phyloP scores from a whole-genome alignment of 164 flowering plant genomes.

The Piper betle region DNA sequence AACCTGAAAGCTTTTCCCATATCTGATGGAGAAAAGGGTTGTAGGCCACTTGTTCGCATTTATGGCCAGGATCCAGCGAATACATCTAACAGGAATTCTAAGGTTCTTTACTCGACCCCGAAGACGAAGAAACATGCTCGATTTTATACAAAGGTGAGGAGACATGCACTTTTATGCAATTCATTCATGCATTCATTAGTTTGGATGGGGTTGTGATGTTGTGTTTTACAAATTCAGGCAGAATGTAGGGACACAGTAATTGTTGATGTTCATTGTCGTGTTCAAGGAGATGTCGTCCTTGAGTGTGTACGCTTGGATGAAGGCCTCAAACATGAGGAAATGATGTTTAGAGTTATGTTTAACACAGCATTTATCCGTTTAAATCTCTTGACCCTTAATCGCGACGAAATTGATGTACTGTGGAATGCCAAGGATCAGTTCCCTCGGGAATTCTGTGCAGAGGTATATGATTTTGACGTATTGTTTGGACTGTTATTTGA shows the following conservation, averaged over 20 bases:
- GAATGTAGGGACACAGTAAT: conserved; percentile 42
- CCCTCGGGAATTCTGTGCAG: conserved; percentile 72
- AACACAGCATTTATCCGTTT: conserved; percentile 76
- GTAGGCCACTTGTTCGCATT: conserved; percentile 70
- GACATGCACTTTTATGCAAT: neutral
- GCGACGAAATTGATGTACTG: conserved; percentile 69
- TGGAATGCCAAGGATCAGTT: conserved; percentile 79
- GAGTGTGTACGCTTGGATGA: conserved; percentile 77
- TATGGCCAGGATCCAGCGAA: conserved; percentile 70
- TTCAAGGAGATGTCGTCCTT: conserved; percentile 90
- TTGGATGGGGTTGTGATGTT: neutral
- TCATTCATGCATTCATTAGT: neutral
- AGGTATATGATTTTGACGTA: conserved; percentile 39
- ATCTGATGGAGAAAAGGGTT: conserved; percentile 55
- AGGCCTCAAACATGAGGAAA: conserved; percentile 58
- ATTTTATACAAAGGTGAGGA: conserved; percentile 43
- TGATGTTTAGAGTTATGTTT: conserved; percentile 76
- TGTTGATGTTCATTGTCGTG: conserved; percentile 57
- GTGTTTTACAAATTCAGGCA: conserved; percentile 33
- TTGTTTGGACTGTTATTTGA: conserved; percentile 8
- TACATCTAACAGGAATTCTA: conserved; percentile 44
- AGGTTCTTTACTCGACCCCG: conserved; percentile 56
- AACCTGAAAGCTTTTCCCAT: conserved; percentile 61
- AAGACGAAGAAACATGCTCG: conserved; percentile 38
- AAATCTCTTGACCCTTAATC: conserved; percentile 43